A percentile compares a stretch with the other conserved stretches of the same genome.
phyloP scores from a whole-genome alignment of 306 rosid genomes.

The Citrullus colocynthis region DNA sequence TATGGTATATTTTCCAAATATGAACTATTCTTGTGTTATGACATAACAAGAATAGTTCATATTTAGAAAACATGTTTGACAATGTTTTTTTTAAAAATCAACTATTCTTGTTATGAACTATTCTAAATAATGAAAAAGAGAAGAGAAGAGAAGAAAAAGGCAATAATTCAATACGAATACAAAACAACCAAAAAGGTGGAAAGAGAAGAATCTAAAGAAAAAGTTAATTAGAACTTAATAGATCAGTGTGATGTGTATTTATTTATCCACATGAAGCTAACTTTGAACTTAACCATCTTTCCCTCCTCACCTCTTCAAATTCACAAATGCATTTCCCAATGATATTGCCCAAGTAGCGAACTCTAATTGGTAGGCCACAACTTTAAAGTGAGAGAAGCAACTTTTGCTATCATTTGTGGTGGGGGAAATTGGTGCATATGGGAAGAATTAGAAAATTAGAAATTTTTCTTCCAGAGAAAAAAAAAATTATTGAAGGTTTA shows the following conservation, averaged over 20 bases:
- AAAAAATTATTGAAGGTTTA: neutral
- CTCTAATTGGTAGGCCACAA: neutral
- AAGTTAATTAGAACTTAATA: neutral
- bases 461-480: no score
- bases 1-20: no score
- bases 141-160: neutral
- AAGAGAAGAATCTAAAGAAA: conserved; percentile 1
- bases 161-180: neutral
- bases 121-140: no score
- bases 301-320: neutral
- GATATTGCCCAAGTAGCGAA: neutral
- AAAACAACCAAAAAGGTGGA: neutral
- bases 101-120: no score
- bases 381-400: neutral
- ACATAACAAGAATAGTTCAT: no score
- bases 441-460: neutral
- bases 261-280: neutral
- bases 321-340: neutral
- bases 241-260: neutral
- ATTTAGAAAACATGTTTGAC: no score
- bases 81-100: no score
- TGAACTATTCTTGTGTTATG: no score
- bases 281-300: neutral
- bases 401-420: neutral
- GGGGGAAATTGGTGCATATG: neutral